A percentile compares a stretch with the other conserved stretches of the same genome.
phyloP scores from a whole-genome alignment of 306 rosid genomes.

The Luffa aegyptiaca region DNA sequence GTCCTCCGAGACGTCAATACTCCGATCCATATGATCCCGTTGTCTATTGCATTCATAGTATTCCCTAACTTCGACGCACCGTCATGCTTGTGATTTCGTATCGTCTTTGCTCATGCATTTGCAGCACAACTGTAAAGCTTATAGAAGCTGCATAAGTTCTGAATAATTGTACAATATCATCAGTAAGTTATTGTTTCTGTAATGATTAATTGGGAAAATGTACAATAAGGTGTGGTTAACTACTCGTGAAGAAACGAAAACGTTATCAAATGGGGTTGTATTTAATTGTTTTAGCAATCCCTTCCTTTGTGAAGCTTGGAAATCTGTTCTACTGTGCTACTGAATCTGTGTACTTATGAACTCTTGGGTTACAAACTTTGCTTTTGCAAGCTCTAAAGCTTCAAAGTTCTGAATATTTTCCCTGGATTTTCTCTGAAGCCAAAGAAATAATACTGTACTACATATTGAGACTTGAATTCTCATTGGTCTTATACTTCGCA shows the following conservation, averaged over 20 bases:
- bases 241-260: not conserved
- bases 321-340: not conserved
- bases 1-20: constrained; percentile 21
- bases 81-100: constrained; percentile 20
- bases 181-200: not conserved
- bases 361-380: not conserved
- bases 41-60: constrained; percentile 37
- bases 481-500: not conserved
- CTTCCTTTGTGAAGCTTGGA: not conserved
- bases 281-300: not conserved
- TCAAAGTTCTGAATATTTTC: not conserved
- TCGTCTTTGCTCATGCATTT: not conserved
- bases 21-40: constrained; percentile 29
- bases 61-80: constrained; percentile 49
- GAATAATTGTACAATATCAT: not conserved
- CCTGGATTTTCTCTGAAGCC: not conserved
- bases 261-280: not conserved
- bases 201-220: not conserved
- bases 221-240: not conserved
- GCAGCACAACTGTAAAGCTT: constrained; percentile 4
- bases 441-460: not conserved
- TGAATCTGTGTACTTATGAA: not conserved
- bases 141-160: not conserved
- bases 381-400: not conserved
- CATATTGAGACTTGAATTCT: not conserved